Evolutionary conservation across 2,329 filamentous ascomycete genomes (phyloP), one percentile per base, ranked within the genome.

Genomic region (Calonectria ilicicola): DNA sequence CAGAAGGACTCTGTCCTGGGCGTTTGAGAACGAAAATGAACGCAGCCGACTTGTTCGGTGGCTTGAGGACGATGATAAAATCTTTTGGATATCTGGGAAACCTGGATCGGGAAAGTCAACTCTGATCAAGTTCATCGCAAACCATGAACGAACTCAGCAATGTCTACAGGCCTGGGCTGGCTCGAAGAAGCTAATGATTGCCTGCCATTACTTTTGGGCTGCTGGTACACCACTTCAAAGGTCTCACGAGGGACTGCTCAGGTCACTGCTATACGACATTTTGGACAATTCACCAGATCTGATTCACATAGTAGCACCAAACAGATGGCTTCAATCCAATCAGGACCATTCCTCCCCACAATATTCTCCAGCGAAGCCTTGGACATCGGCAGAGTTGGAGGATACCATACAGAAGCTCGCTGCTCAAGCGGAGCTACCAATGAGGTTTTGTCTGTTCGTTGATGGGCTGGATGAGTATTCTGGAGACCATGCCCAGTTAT

Each of bases 11-110:
- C 8, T 35, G 19, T 21, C 27, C 8, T 53, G 49, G 29, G 29
- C n/a, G 29, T 35, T 23, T 7, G 23, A 19, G n/a, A 15, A 62
- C 23, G 65, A 74, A 7, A 65, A 69, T 8, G 79, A 81, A n/a
- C 40, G 47, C 17, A 53, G 47, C 8, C 26, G 47, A 32, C 47
- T 53, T 32, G 26, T 53, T 1, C 27, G 67, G 5, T 82, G 80
- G 79, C 74, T 82, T 1, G 51, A 63, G 2, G 32, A 69, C 0
- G 35, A 69, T 5, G 49, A 63, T 27, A 68, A 70, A 2, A 64
- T 81, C 3, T 82, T 79, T 32, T 81, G 78, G 82, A 72, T 84
- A 10, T 79, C 77, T 10, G 82, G 82, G 1, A 83, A 85, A 47
- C 81, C 84, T 8, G 84, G 85, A 1, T 82, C 82, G 0, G 69